phyloP scores from a whole-genome alignment of 768 basidiomycete species.

The Melanogaster broomeanus region DNA sequence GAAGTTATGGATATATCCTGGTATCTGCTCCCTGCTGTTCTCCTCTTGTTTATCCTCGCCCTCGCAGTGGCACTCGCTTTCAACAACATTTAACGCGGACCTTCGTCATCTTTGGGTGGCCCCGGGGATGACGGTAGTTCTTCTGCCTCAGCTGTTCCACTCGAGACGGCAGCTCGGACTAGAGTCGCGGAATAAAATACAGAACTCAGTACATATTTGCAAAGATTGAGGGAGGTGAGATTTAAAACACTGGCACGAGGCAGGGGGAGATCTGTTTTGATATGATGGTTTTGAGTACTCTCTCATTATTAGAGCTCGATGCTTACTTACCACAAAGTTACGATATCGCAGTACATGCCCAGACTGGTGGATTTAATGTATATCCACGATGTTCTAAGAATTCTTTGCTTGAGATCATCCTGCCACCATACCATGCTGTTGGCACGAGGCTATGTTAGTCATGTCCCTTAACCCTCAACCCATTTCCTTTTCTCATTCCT shows the following conservation, averaged over 20 bases:
- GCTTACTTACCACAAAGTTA: constrained; percentile 8
- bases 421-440: not conserved
- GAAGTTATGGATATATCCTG: constrained; percentile 47
- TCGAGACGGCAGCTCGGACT: too few species aligned
- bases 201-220: too few species aligned
- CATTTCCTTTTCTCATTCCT: constrained; percentile 15
- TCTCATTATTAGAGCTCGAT: not conserved
- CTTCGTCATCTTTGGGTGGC: not conserved
- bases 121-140: not conserved
- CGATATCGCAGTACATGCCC: not conserved
- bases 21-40: constrained; percentile 54
- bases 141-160: not conserved
- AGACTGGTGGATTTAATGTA: not conserved
- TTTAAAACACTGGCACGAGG: too few species aligned
- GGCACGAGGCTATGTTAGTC: constrained; percentile 13
- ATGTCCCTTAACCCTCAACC: constrained; percentile 28
- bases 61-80: constrained; percentile 46
- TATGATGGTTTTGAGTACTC: not conserved
- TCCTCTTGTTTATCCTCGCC: constrained; percentile 47
- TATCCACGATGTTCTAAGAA: not conserved
- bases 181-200: too few species aligned
- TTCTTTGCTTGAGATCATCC: not conserved
- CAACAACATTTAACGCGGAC: constrained; percentile 51
- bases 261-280: too few species aligned
- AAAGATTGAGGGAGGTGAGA: too few species aligned